phyloP scores from a whole-genome alignment of 2,329 filamentous ascomycete species.

The Tolypocladium guangdongense region DNA sequence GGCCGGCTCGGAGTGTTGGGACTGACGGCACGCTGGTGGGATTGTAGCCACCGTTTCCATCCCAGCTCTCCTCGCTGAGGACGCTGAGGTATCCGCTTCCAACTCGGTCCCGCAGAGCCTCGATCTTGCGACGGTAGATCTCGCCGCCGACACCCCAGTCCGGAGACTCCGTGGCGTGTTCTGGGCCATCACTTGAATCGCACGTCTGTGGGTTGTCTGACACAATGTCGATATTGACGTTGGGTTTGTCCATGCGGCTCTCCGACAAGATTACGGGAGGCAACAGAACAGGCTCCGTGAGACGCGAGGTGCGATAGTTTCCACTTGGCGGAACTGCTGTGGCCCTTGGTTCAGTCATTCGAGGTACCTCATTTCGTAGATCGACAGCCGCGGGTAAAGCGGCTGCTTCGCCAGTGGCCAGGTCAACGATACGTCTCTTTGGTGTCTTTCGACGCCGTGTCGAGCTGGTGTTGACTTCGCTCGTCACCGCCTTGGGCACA shows the following conservation, averaged over 20 bases:
- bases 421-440: conserved; percentile 54
- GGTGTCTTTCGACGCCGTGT: conserved; percentile 49
- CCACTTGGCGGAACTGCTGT: conserved; percentile 12
- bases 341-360: conserved; percentile 9
- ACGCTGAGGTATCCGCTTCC: conserved; percentile 82
- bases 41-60: conserved; percentile 22
- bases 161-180: conserved; percentile 23
- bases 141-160: conserved; percentile 63
- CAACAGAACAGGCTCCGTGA: conserved; percentile 25
- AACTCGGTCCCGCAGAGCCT: conserved; percentile 73
- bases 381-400: conserved; percentile 19
- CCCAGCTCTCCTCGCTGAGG: conserved; percentile 66
- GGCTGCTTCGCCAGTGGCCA: conserved; percentile 40
- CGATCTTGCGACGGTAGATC: conserved; percentile 78
- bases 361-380: conserved; percentile 8
- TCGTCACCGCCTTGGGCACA: conserved; percentile 38
- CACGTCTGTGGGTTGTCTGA: background rate
- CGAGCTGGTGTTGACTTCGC: conserved; percentile 47
- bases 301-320: conserved; percentile 35
- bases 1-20: conserved; percentile 17
- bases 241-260: conserved; percentile 16
- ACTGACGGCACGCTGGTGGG: conserved; percentile 13
- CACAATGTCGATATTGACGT: background rate
- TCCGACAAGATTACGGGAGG: conserved; percentile 20
- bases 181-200: background rate